A percentile compares a stretch with the other conserved stretches of the same genome.
Conservation (phyloP, 495 filamentous ascomycete genomes). For the Penicillium silybi region DNA sequence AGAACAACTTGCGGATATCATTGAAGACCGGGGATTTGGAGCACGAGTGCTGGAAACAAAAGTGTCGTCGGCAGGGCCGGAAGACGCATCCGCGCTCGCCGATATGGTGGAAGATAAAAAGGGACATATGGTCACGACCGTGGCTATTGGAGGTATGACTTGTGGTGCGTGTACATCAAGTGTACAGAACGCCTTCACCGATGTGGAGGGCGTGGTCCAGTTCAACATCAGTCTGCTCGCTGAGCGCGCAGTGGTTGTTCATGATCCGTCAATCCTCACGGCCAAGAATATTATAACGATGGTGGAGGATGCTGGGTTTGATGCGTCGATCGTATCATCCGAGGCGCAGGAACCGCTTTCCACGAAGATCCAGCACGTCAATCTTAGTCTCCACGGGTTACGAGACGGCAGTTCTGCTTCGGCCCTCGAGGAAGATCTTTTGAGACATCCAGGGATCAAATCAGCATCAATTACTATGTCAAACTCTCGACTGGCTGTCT, state of each 20-base stretch:
- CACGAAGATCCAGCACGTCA: conserved; percentile 46
- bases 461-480: conserved; percentile 67
- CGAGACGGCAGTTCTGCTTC: conserved; percentile 65
- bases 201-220: conserved; percentile 69
- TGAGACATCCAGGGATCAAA: conserved; percentile 62
- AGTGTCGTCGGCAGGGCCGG: conserved; percentile 11
- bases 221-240: conserved; percentile 94
- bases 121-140: conserved; percentile 63
- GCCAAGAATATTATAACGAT: conserved; percentile 66
- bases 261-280: conserved; percentile 68
- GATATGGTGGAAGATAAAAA: conserved; percentile 37
- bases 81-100: conserved; percentile 10
- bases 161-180: conserved; percentile 95
- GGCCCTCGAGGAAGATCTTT: conserved; percentile 65
- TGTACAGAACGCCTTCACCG: conserved; percentile 76
- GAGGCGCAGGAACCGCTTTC: conserved; percentile 32
- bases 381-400: conserved; percentile 81
- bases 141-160: conserved; percentile 91
- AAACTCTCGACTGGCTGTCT: conserved; percentile 63
- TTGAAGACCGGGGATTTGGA: conserved; percentile 91
- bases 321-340: conserved; percentile 65
- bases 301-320: conserved; percentile 74
- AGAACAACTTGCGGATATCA: conserved; percentile 76
- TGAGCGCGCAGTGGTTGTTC: conserved; percentile 84
- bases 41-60: conserved; percentile 65